phyloP scores from a whole-genome alignment of 2,329 filamentous ascomycete species.

The Pyrenochaeta sp. region DNA sequence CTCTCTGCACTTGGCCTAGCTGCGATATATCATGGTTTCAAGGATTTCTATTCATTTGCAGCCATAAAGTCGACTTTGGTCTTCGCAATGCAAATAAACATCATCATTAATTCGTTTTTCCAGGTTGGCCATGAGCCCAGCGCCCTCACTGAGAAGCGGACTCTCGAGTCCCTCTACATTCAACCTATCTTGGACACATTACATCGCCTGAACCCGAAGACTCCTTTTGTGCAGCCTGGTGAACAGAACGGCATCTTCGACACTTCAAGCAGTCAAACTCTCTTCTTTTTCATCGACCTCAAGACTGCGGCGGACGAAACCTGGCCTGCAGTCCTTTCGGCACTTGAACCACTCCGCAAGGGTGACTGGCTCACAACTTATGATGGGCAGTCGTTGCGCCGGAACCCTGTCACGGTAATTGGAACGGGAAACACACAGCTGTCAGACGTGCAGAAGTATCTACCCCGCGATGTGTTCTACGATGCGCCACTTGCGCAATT shows the following conservation, averaged over 20 bases:
- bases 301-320: conserved; percentile 66
- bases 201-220: conserved; percentile 62
- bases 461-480: conserved; percentile 62
- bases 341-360: conserved; percentile 64
- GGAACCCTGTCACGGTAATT: conserved; percentile 65
- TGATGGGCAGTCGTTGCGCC: conserved; percentile 55
- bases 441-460: conserved; percentile 51
- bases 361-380: conserved; percentile 62
- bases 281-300: conserved; percentile 70
- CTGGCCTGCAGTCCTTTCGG: conserved; percentile 63
- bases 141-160: conserved; percentile 61
- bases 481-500: conserved; percentile 63
- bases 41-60: too few relatives aligned
- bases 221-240: conserved; percentile 53
- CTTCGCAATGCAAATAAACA: too few relatives aligned
- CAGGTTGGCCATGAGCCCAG: conserved; percentile 65
- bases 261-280: conserved; percentile 63
- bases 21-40: too few relatives aligned
- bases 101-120: conserved; percentile 3
- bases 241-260: conserved; percentile 69
- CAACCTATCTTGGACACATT: conserved; percentile 65
- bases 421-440: conserved; percentile 63
- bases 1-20: too few relatives aligned
- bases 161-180: conserved; percentile 66
- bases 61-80: too few relatives aligned